A percentile compares a stretch with the other conserved stretches of the same genome.
phyloP scores from a whole-genome alignment of 176 grass and related monocot species.

The Phragmites australis region DNA sequence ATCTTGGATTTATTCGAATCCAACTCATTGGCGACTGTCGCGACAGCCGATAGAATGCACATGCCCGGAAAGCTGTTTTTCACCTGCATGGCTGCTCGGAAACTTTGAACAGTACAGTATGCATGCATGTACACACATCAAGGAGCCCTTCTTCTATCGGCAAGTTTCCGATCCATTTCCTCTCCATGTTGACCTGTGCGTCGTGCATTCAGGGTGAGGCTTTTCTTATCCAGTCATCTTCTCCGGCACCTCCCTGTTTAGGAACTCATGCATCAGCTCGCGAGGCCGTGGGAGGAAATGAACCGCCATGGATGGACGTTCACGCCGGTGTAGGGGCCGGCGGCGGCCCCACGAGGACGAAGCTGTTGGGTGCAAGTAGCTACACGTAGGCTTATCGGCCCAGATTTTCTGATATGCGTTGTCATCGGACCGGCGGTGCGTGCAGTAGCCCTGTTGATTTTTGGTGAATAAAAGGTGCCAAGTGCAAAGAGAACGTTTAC shows the following conservation, averaged over 20 bases:
- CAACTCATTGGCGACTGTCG: conserved; percentile 10
- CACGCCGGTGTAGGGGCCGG: conserved; percentile 13
- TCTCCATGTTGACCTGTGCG: conserved; percentile 23
- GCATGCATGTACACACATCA: background rate
- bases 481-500: background rate
- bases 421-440: background rate
- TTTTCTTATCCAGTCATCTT: conserved; percentile 9
- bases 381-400: background rate
- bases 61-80: background rate
- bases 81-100: background rate
- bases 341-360: background rate
- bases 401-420: conserved; percentile 24
- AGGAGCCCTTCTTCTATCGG: conserved; percentile 4
- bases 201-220: conserved; percentile 34
- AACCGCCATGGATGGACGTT: conserved; percentile 38
- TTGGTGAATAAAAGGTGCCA: background rate
- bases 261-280: background rate
- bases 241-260: background rate
- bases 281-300: background rate
- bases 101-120: background rate
- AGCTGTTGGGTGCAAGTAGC: conserved; percentile 36
- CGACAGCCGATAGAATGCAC: conserved; percentile 9
- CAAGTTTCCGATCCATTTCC: background rate
- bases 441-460: background rate
- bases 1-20: conserved; percentile 37